These are phyloP conservation scores for Sindora glabra DNA, from an alignment of 306 rosid genomes.

Conservation along the genomic window DNA sequence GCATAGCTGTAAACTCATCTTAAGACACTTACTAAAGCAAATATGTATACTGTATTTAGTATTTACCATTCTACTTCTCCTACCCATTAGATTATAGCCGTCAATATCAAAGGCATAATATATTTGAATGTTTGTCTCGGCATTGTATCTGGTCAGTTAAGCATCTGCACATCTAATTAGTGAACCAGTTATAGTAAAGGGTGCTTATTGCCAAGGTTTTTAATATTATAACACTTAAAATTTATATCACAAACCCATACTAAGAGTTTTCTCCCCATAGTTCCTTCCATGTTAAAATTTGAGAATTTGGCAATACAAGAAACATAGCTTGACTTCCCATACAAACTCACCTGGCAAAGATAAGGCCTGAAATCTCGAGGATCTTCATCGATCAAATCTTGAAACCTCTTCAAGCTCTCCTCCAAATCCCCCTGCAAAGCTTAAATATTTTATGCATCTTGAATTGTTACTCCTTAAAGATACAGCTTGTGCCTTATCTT, in stretches of 20 bases:
- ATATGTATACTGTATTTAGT: neutral
- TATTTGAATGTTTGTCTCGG: neutral
- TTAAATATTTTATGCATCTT: neutral
- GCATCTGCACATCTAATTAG: neutral
- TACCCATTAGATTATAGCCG: neutral
- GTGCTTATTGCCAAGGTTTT: neutral
- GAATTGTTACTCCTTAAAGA: slow-evolving; percentile 1
- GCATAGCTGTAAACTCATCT: neutral
- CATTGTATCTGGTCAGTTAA: neutral
- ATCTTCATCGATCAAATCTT: slow-evolving; percentile 58
- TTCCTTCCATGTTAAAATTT: neutral
- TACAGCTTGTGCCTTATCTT: neutral
- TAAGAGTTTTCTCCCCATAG: neutral
- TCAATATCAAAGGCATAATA: neutral
- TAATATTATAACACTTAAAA: too few species aligned
- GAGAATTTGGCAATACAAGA: neutral
- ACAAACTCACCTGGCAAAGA: slow-evolving; percentile 74
- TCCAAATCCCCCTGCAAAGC: slow-evolving; percentile 70
- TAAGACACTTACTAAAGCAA: neutral
- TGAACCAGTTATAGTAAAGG: neutral
- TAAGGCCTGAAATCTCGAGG: slow-evolving; percentile 90
- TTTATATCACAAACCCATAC: too few species aligned
- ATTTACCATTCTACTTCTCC: neutral
- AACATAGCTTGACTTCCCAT: neutral
- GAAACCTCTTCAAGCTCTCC: slow-evolving; percentile 62